A percentile compares a stretch with the other conserved stretches of the same genome.
Conservation (phyloP, 768 basidiomycete genomes). For the Postia placenta region DNA sequence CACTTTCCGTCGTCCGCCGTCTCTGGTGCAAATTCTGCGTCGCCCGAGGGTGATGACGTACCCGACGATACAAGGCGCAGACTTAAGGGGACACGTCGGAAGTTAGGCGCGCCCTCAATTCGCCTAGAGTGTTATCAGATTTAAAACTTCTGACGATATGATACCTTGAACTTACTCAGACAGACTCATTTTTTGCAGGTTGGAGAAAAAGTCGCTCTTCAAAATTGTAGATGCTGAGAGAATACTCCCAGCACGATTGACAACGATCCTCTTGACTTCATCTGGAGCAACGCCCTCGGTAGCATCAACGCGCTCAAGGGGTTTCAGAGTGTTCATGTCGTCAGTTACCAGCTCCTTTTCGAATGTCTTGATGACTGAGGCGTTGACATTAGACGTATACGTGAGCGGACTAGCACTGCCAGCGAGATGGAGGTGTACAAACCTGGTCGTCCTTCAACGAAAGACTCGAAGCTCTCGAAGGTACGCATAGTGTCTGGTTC, state of each 20-base stretch:
- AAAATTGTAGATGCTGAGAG: conserved; percentile 89
- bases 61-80: conserved; percentile 27
- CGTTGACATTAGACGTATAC: background rate
- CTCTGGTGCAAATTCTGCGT: conserved; percentile 33
- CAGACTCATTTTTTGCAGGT: conserved; percentile 93
- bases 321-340: conserved; percentile 74
- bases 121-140: conserved; percentile 41
- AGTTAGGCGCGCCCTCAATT: conserved; percentile 93
- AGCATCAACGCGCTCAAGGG: conserved; percentile 66
- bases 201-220: conserved; percentile 93
- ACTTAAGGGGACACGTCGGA: conserved; percentile 64
- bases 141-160: background rate
- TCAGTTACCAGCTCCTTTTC: conserved; percentile 82
- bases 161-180: conserved; percentile 63
- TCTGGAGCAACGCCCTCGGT: conserved; percentile 77
- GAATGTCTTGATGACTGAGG: conserved; percentile 91
- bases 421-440: conserved; percentile 45
- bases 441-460: conserved; percentile 84
- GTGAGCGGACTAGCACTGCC: conserved; percentile 46
- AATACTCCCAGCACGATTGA: conserved; percentile 78
- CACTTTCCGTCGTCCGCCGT: conserved; percentile 41
- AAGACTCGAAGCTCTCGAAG: conserved; percentile 74
- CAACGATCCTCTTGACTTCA: conserved; percentile 83
- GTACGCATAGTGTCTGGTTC: conserved; percentile 74
- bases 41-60: conserved; percentile 25